Percentiles rank a stretch among this genome's conserved stretches.
phyloP scores from a whole-genome alignment of 2,329 filamentous ascomycete genomes.

The Blumeriella jaapii region DNA sequence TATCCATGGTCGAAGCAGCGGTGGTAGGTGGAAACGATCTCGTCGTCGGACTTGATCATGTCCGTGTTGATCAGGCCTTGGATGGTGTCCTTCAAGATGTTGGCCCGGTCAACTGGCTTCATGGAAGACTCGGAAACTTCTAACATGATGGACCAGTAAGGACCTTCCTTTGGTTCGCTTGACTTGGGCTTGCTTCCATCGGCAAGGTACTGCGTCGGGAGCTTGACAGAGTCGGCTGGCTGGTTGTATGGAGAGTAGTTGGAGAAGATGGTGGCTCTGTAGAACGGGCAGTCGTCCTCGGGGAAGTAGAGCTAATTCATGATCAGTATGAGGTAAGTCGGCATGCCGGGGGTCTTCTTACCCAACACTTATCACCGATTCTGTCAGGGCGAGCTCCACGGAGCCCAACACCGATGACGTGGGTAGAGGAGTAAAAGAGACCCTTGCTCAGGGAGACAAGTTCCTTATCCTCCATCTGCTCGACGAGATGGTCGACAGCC shows the following conservation, averaged over 20 bases:
- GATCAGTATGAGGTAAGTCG: neutral
- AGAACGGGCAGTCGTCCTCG: conserved; percentile 97
- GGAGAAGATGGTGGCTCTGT: conserved; percentile 98
- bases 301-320: conserved; percentile 77
- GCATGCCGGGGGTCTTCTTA: conserved; percentile 30
- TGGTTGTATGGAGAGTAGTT: conserved; percentile 99
- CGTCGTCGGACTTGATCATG: conserved; percentile 82
- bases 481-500: conserved; percentile 80
- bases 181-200: conserved; percentile 72
- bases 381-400: conserved; percentile 84
- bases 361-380: conserved; percentile 99
- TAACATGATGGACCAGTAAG: conserved; percentile 99
- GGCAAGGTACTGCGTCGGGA: conserved; percentile 75
- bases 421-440: conserved; percentile 92
- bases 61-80: conserved; percentile 96
- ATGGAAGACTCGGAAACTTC: conserved; percentile 92
- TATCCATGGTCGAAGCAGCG: conserved; percentile 97
- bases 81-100: conserved; percentile 80
- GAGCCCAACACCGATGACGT: conserved; percentile 93
- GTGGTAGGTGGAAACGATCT: conserved; percentile 97
- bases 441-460: conserved; percentile 75
- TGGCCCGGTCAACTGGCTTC: conserved; percentile 86
- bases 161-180: conserved; percentile 66
- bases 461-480: conserved; percentile 80
- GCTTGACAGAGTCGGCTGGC: conserved; percentile 68